Evolutionary conservation across 2,329 filamentous ascomycete species (phyloP).

Genomic region (Colletotrichum sp.): DNA sequence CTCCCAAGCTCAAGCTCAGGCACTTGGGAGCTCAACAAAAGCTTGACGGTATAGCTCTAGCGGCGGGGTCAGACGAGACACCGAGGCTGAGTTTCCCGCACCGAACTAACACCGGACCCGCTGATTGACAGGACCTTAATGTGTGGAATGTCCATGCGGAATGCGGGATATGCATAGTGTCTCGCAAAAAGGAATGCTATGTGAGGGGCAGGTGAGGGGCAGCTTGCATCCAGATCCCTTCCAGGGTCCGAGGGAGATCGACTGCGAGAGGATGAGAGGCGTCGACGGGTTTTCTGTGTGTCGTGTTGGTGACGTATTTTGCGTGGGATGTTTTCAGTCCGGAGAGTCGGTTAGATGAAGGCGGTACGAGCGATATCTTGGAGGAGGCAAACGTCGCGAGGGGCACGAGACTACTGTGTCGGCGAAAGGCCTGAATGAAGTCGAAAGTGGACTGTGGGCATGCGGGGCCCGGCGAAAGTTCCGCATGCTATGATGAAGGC

Average conservation of each 20-base stretch:
- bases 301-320: constrained; percentile 15
- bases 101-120: background rate
- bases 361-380: background rate
- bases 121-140: constrained; percentile 16
- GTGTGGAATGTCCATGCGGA: constrained; percentile 12
- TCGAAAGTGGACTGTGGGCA: background rate
- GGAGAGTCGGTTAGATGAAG: background rate
- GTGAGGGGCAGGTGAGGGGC: background rate
- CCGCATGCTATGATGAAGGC: constrained; percentile 14
- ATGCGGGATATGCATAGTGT: constrained; percentile 1
- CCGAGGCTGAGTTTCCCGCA: background rate
- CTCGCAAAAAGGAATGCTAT: background rate
- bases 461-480: background rate
- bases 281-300: background rate
- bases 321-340: background rate
- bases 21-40: constrained; percentile 3
- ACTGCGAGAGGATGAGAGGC: background rate
- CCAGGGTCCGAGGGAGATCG: background rate
- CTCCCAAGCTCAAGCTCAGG: background rate
- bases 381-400: background rate
- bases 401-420: constrained; percentile 9
- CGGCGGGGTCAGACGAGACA: background rate
- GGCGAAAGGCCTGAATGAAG: background rate
- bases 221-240: background rate
- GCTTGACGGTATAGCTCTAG: constrained; percentile 1